Evolutionary conservation across 2,329 filamentous ascomycete species (phyloP), one percentile per base, ranked within the genome.

Genomic region (Berkeleyomyces basicola): DNA sequence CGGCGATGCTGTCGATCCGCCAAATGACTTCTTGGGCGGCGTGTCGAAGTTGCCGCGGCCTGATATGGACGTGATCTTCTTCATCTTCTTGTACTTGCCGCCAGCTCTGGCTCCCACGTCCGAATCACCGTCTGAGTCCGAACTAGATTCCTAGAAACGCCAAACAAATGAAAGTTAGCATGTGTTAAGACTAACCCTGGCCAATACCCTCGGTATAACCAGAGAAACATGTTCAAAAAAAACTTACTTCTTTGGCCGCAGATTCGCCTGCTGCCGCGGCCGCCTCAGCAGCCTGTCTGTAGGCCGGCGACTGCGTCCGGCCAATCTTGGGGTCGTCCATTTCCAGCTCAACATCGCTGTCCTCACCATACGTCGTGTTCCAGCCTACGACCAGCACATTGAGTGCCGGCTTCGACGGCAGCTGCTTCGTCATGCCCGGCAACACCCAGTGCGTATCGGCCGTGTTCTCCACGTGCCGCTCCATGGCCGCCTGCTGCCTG

Each of bases 361-460:
- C 65, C 16, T 70, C 68, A 16, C 71, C 72, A 69, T 80, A 78
- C 63, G 80, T 75, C 61, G 79, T 76, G 7, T 77, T 76, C 65
- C 78, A 81, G 31, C 77, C 76, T 65, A 80, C 74, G 64, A 84
- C 83, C 58, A 88, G 79, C 43, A 91, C 78, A 61, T 78, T 77
- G 61, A 82, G 70, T 36, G 74, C 75, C 47, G 74, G 69, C 63
- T 75, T 71, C 51, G 72, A 65, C 62, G 67, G 67, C 67, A 68
- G 68, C 33, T 71, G 68, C 61, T 67, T 61, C 58, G 68, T 66
- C 14, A 68, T 67, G 61, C 82, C 78, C 65, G 82, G 83, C 62
- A 91, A 74, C 16, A 88, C 85, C 88, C 88, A 92, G 70, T 85
- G 84, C 16, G 85, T 86, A 71, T 91, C 88, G 61, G 84, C 83